Evolutionary conservation across 2,329 filamentous ascomycete species (phyloP), one percentile per base, ranked within the genome.

Genomic region (Cercospora sp.): DNA sequence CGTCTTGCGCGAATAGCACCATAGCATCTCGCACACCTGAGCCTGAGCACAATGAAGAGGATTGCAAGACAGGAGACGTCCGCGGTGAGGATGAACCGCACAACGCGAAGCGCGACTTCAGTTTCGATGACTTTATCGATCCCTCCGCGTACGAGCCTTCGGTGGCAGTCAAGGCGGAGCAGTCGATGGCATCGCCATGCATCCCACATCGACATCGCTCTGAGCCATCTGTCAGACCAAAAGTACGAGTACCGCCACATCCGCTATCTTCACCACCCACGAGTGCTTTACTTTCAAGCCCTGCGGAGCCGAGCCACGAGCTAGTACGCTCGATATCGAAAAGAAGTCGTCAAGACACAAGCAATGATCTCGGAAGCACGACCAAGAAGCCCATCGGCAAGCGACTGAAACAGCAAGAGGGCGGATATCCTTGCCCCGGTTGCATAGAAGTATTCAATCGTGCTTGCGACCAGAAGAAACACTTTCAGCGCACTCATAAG

Each of bases 381-480:
- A 12, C 7, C 18, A 9, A 20, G 28, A 40, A 12, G 6, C 13
- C 31, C 28, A 12, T 10, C 16, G 10, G 7, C 3, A 60, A 66
- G 13, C 60, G 68, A 1, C 40, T 53, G 2, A 68, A 68, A 40
- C 63, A 61, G 20, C 26, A 57, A 6, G 45, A 60, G 18, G 45
- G 20, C 26, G 68, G 68, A 31, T 70, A 58, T 31, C 65, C 68
- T 2, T 70, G 68, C 16, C 51, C 20, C 8, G 26, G 53, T 1
- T 68, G 65, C 45, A 8, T 12, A 30, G 59, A 66, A 10, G 40
- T 5, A 6, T 68, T 66, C 23, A 20, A 66, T 58, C 68, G 68
- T 6, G 51, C 42, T 10, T 70, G 68, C 63, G 68, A 70, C 60
- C n/a, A 53, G 31, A 53, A 33, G 23, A 71, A 71, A 26, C 69